Evolutionary conservation across 306 rosid genomes (phyloP).

Genomic region (Potentilla sterilis): DNA sequence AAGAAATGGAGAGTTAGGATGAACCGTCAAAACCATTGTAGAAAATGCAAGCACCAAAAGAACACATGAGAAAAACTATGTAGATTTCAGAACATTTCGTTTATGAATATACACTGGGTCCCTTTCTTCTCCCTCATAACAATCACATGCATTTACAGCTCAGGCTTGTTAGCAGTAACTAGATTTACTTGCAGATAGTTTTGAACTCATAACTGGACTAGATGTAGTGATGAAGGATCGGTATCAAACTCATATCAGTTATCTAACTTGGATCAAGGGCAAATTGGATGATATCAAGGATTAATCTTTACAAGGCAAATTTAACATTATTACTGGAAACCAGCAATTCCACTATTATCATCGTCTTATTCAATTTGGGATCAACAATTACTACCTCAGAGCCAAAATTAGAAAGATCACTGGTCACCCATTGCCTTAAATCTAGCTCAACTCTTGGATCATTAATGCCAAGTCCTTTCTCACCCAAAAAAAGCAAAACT

Average conservation of each 20-base stretch:
- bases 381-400: constrained; percentile 13
- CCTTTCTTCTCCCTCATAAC: not conserved
- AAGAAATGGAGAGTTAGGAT: not conserved
- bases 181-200: not conserved
- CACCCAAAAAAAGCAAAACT: constrained; percentile 5
- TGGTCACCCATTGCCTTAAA: constrained; percentile 3
- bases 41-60: not conserved
- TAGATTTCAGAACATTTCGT: not conserved
- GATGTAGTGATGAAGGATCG: not conserved
- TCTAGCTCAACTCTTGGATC: constrained; percentile 1
- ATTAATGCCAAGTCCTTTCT: not conserved
- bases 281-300: not conserved
- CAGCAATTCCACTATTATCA: not conserved
- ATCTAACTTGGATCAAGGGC: not conserved
- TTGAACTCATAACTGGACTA: not conserved
- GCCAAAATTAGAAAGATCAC: constrained; percentile 1
- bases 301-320: not conserved
- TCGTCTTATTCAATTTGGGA: constrained; percentile 20
- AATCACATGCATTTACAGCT: not conserved
- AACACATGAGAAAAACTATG: not conserved
- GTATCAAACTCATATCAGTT: not conserved
- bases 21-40: not conserved
- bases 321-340: not conserved
- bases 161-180: not conserved
- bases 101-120: not conserved